Evolutionary conservation across 2,329 filamentous ascomycete genomes (phyloP).

Genomic region (Aspergillus oerlinghausenensis): DNA sequence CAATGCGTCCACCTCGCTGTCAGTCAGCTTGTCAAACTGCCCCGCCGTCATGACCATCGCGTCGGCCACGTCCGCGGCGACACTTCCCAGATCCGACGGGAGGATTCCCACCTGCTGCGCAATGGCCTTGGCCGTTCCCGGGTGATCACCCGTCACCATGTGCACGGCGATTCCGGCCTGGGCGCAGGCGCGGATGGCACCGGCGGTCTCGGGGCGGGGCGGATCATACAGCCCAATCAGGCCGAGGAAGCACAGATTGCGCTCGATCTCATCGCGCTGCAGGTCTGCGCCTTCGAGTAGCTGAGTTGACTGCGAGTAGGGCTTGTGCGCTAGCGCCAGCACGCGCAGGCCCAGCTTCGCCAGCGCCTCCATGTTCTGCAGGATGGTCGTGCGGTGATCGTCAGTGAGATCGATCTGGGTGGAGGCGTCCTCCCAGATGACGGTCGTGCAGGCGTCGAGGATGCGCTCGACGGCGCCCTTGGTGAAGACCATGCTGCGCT

Average conservation of each 20-base stretch:
- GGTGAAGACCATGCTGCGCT: slow-evolving; percentile 35
- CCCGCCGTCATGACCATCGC: slow-evolving; percentile 70
- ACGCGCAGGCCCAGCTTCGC: slow-evolving; percentile 65
- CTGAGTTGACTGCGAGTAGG: not conserved
- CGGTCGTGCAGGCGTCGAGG: slow-evolving; percentile 56
- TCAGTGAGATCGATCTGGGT: slow-evolving; percentile 46
- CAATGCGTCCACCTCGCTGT: slow-evolving; percentile 64
- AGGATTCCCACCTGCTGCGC: slow-evolving; percentile 76
- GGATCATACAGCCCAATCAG: slow-evolving; percentile 83
- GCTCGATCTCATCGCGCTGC: slow-evolving; percentile 60
- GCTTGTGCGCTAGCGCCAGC: slow-evolving; percentile 56
- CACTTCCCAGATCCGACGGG: slow-evolving; percentile 54
- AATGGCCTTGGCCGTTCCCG: slow-evolving; percentile 72
- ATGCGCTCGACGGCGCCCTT: slow-evolving; percentile 63
- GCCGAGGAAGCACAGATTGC: slow-evolving; percentile 68
- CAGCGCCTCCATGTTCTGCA: slow-evolving; percentile 65
- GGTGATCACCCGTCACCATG: slow-evolving; percentile 82
- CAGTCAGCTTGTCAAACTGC: slow-evolving; percentile 72
- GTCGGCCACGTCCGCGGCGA: slow-evolving; percentile 59
- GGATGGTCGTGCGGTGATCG: slow-evolving; percentile 51
- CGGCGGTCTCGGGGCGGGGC: slow-evolving; percentile 73
- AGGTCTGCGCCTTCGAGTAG: slow-evolving; percentile 16
- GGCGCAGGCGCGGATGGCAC: slow-evolving; percentile 65
- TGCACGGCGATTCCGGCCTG: slow-evolving; percentile 72
- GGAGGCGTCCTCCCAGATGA: slow-evolving; percentile 40